phyloP scores from a whole-genome alignment of 257 asterid genomes.

The Solanum pinnatisectum region DNA sequence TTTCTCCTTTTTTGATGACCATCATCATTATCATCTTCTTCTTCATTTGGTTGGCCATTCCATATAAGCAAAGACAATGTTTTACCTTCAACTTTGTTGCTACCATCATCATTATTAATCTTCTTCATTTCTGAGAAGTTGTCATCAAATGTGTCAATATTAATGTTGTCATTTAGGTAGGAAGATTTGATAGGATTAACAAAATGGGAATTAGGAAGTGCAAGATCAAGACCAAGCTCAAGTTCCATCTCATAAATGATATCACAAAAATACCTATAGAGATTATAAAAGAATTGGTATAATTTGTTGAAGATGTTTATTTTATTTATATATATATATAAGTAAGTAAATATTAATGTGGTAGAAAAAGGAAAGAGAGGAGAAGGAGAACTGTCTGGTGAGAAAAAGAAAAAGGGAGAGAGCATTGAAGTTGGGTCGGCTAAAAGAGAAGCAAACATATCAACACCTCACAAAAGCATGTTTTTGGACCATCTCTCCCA shows the following conservation, averaged over 20 bases:
- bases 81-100: background rate
- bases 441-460: slow-evolving; percentile 42
- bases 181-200: background rate
- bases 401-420: background rate
- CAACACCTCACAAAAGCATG: slow-evolving; percentile 26
- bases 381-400: background rate
- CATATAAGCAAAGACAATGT: slow-evolving; percentile 31
- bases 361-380: background rate
- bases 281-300: background rate
- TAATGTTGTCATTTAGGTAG: background rate
- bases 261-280: background rate
- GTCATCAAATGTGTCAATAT: background rate
- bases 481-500: background rate
- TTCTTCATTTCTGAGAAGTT: background rate
- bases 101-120: background rate
- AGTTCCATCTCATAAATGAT: slow-evolving; percentile 35
- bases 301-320: background rate
- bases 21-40: background rate
- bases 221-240: slow-evolving; percentile 57
- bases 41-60: slow-evolving; percentile 11
- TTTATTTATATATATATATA: no score
- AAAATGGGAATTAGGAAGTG: slow-evolving; percentile 13
- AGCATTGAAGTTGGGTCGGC: slow-evolving; percentile 76
- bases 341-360: background rate
- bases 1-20: background rate